These are phyloP conservation scores for Didymella pinodella DNA, from an alignment of 2,329 filamentous ascomycete genomes.

Conservation along the genomic window DNA sequence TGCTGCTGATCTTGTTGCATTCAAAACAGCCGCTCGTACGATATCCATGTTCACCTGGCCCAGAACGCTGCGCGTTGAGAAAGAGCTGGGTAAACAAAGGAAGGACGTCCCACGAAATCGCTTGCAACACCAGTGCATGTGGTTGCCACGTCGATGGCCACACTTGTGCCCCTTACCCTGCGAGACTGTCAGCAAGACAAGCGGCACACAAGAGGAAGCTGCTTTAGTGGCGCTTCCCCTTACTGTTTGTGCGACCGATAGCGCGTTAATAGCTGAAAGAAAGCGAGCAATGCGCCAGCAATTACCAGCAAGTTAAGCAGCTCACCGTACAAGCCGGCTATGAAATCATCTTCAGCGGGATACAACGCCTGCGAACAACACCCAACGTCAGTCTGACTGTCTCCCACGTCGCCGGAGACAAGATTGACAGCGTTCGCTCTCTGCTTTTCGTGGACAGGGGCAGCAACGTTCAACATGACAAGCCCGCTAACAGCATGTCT, in stretches of 20 bases:
- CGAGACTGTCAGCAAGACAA: not conserved
- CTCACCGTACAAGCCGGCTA: not conserved
- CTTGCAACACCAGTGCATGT: slow-evolving; percentile 17
- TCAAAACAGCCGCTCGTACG: not conserved
- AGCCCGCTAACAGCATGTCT: too few species aligned
- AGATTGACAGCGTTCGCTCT: not conserved
- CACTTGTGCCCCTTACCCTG: slow-evolving; percentile 5
- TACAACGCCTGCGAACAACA: not conserved
- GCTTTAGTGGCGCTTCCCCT: slow-evolving; percentile 4
- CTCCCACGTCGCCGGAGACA: not conserved
- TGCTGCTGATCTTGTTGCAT: slow-evolving; percentile 1
- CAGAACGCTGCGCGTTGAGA: slow-evolving; percentile 1
- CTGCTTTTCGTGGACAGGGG: not conserved
- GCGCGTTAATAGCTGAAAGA: slow-evolving; percentile 9
- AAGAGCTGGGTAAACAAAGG: slow-evolving; percentile 10
- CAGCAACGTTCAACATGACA: not conserved
- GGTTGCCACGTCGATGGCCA: slow-evolving; percentile 15
- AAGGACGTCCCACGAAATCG: slow-evolving; percentile 1
- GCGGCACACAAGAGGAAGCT: not conserved
- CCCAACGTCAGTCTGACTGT: not conserved
- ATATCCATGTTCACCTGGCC: not conserved
- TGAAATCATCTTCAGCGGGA: not conserved
- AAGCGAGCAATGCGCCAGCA: not conserved
- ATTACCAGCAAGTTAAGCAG: not conserved
- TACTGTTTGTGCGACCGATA: slow-evolving; percentile 11